phyloP scores from a whole-genome alignment of 1,284 basidiomycete genomes.

The Apiotrichum veenhuisii region DNA sequence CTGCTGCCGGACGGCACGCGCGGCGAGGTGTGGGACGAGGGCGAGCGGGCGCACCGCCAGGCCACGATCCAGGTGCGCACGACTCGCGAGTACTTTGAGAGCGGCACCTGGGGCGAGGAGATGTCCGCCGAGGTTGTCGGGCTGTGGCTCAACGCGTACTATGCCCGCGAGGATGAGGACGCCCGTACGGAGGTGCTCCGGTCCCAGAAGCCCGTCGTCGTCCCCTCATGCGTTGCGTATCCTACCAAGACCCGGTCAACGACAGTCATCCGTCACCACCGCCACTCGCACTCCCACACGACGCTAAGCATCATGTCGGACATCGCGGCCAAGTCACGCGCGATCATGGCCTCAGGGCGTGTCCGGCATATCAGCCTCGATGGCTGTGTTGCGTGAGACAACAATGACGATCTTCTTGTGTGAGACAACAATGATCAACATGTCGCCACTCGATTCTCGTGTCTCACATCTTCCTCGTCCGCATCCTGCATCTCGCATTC shows the following conservation, averaged over 20 bases:
- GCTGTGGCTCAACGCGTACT: conserved; percentile 8
- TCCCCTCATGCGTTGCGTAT: background rate
- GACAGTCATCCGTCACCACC: background rate
- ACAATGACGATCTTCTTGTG: background rate
- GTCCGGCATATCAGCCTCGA: no score
- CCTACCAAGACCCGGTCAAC: background rate
- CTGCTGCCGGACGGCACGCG: background rate
- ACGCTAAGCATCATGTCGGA: background rate
- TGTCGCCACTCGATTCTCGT: no score
- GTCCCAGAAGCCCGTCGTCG: background rate
- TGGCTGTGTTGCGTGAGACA: background rate
- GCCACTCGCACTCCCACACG: background rate
- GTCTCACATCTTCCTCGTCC: no score
- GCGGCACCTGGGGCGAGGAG: conserved; percentile 8
- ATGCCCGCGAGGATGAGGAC: background rate
- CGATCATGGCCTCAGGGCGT: background rate
- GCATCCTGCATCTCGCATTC: no score
- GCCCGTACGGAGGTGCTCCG: background rate
- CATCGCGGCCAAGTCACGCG: background rate
- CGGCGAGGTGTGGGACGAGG: background rate
- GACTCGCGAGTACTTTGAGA: conserved; percentile 2
- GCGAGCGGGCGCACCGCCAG: background rate
- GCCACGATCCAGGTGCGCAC: background rate
- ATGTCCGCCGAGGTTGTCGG: conserved; percentile 4
- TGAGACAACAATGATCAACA: background rate